Percentiles rank a stretch among this genome's conserved stretches.
Evolutionary conservation across 352 stramenopile species (phyloP).

Genomic region (Phytophthora lateralis): DNA sequence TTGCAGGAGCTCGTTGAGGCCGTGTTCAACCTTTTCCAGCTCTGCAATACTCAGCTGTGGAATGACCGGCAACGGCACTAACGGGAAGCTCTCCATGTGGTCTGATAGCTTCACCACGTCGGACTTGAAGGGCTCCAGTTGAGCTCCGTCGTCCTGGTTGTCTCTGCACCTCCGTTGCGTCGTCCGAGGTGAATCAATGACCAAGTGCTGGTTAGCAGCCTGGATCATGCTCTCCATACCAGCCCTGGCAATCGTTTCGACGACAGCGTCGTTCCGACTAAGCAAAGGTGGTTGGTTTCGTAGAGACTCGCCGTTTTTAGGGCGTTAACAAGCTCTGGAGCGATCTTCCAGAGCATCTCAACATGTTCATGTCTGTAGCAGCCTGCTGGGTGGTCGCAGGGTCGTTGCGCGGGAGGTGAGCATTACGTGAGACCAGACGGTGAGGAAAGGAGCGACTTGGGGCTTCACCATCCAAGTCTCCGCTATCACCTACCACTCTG

Average conservation of each 20-base stretch:
- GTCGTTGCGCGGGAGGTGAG: neutral
- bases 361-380: slow-evolving; percentile 9
- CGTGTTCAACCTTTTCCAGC: slow-evolving; percentile 49
- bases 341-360: neutral
- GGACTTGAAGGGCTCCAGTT: neutral
- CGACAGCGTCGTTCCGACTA: slow-evolving; percentile 6
- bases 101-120: slow-evolving; percentile 35
- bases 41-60: slow-evolving; percentile 46
- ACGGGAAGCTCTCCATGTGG: slow-evolving; percentile 71
- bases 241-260: slow-evolving; percentile 1
- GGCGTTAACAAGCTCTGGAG: neutral
- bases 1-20: slow-evolving; percentile 41
- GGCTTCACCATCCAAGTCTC: slow-evolving; percentile 24
- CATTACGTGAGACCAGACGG: slow-evolving; percentile 25
- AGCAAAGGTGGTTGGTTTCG: slow-evolving; percentile 18
- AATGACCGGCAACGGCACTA: slow-evolving; percentile 65
- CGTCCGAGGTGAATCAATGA: neutral
- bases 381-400: slow-evolving; percentile 15
- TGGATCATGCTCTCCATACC: slow-evolving; percentile 39
- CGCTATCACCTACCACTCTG: slow-evolving; percentile 18
- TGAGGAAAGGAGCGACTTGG: slow-evolving; percentile 21
- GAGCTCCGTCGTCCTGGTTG: slow-evolving; percentile 13
- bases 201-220: slow-evolving; percentile 35
- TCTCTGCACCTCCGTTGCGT: slow-evolving; percentile 1
- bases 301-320: neutral